Evolutionary conservation across 129 eudicot genomes (phyloP), one percentile per base, ranked within the genome.

Genomic region (Flaveria robusta): DNA sequence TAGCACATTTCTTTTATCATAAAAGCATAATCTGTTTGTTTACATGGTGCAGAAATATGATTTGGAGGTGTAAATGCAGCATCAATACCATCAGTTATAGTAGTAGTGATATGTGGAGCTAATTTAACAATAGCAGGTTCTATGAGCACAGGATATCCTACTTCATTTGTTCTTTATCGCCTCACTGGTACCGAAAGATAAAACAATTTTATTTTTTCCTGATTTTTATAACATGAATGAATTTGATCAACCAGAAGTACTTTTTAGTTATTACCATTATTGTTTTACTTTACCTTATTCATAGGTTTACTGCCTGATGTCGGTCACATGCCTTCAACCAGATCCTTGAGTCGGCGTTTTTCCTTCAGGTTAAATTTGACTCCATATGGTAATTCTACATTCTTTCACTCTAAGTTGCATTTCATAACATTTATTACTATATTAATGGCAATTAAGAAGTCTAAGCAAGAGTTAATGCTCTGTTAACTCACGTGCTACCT

Each of bases 91-190:
- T 90, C 98, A 51, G 96, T 92, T 71, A 92, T 92, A 13, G 75
- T 85, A 68, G 97, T 93, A 23, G 95, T 93, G 41, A 90, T 93
- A 69, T 93, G 90, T 68, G 98, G 97, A 51, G 98, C 98, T 60
- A 77, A 75, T 27, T 79, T 93, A 70, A 82, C 98, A 45, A 93
- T 93, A 65, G 77, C 79, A 69, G 98, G 97, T 76, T 47, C 88
- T 27, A 88, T 93, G 90, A 86, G 85, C 39, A 79, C 97, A 23
- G 97, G 97, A 66, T 58, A 87, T 66, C 90, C 90, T 79, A 93
- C 98, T 12, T 93, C 98, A 9, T 93, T 93, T 86, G 90, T 93
- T 70, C 97, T 93, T 31, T 93, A 93, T 82, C 90, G 98, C 78
- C 88, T 93, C 71, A 93, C 96, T 9, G 98, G 97, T 93, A 82